Percentiles rank a stretch among this genome's conserved stretches.
These are phyloP conservation scores for Diplodia scrobiculata DNA, from an alignment of 2,329 filamentous ascomycete species.

Conservation along the genomic window DNA sequence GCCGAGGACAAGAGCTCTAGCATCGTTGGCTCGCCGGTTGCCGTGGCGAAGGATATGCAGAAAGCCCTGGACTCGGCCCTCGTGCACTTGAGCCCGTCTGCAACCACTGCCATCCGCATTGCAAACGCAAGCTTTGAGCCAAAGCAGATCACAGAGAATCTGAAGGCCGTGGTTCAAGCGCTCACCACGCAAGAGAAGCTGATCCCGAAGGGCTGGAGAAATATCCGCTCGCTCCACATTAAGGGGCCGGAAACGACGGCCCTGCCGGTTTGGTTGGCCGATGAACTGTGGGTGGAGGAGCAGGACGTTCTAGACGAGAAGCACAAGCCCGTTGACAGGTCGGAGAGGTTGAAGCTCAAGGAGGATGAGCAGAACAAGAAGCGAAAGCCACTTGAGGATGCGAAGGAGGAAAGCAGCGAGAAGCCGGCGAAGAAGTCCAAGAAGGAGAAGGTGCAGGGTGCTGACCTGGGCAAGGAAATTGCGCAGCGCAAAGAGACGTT, in stretches of 20 bases:
- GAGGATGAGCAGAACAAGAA: constrained; percentile 27
- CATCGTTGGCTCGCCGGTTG: constrained; percentile 59
- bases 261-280: constrained; percentile 90
- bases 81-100: constrained; percentile 75
- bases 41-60: constrained; percentile 79
- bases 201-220: constrained; percentile 83
- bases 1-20: constrained; percentile 41
- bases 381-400: constrained; percentile 26
- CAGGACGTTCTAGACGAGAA: constrained; percentile 67
- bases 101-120: constrained; percentile 78
- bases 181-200: constrained; percentile 69
- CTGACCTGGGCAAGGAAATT: constrained; percentile 31
- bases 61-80: constrained; percentile 75
- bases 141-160: constrained; percentile 77
- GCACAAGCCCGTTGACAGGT: constrained; percentile 39
- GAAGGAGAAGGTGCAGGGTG: constrained; percentile 48
- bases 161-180: constrained; percentile 63
- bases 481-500: constrained; percentile 52
- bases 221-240: constrained; percentile 80
- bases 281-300: constrained; percentile 85
- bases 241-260: constrained; percentile 87
- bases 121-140: constrained; percentile 74
- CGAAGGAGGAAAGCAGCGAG: constrained; percentile 41
- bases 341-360: constrained; percentile 28
- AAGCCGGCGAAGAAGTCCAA: constrained; percentile 53